phyloP scores from a whole-genome alignment of 495 filamentous ascomycete genomes.

The Aspergillus asperescens region DNA sequence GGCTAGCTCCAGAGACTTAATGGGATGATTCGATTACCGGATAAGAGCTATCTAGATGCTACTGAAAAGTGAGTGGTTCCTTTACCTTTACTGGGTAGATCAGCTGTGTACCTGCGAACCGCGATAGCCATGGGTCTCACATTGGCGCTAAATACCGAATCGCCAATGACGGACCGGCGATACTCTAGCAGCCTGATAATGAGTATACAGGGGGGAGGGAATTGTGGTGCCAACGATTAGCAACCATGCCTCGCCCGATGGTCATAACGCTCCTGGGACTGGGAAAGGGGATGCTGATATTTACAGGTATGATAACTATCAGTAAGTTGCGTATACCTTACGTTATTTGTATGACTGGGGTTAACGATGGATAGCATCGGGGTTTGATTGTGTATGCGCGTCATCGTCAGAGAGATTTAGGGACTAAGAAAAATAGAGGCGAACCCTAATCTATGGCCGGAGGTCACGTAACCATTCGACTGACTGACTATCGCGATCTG shows the following conservation, averaged over 20 bases:
- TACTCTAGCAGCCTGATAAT: conserved; percentile 75
- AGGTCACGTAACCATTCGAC: conserved; percentile 37
- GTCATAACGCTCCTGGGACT: conserved; percentile 61
- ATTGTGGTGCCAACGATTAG: conserved; percentile 70
- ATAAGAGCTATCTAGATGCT: conserved; percentile 56
- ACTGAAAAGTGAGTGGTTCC: conserved; percentile 49
- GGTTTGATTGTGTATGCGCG: conserved; percentile 49
- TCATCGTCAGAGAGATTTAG: too few relatives aligned
- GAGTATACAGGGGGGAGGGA: conserved; percentile 62
- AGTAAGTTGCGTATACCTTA: conserved; percentile 26
- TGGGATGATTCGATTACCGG: conserved; percentile 54
- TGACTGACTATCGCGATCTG: conserved; percentile 38
- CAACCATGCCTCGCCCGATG: conserved; percentile 60
- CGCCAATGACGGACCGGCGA: conserved; percentile 72
- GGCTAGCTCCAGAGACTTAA: conserved; percentile 62
- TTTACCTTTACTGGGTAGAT: neutral
- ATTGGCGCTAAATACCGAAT: conserved; percentile 66
- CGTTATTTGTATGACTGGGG: neutral
- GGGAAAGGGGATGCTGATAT: conserved; percentile 64
- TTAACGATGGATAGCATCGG: conserved; percentile 34
- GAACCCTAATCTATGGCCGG: conserved; percentile 48
- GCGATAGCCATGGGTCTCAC: conserved; percentile 32
- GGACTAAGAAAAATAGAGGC: conserved; percentile 24
- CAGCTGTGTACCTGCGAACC: neutral
- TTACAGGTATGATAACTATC: conserved; percentile 73